Evolutionary conservation across 805 yeast genomes (phyloP).

Genomic region (Metschnikowia santaceciliae): DNA sequence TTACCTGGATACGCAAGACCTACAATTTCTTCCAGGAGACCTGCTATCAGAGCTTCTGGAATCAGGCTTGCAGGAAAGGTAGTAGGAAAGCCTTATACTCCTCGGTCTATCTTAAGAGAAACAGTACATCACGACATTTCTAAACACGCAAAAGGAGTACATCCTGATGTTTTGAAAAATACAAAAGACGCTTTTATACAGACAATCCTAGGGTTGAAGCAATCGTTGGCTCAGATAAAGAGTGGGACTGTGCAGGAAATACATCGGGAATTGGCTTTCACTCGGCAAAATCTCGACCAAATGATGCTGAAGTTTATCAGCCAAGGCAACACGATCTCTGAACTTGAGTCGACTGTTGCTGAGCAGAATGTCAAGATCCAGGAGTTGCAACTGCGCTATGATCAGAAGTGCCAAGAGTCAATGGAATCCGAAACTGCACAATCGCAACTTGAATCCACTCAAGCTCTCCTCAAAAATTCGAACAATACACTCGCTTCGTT

Average conservation of each 20-base stretch:
- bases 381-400: constrained; percentile 1
- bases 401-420: background rate
- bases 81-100: background rate
- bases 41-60: background rate
- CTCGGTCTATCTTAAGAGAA: background rate
- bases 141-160: background rate
- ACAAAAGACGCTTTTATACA: background rate
- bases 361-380: background rate
- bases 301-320: constrained; percentile 1
- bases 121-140: too few relatives aligned
- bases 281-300: background rate
- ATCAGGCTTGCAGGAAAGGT: background rate
- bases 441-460: background rate
- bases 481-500: background rate
- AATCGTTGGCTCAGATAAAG: background rate
- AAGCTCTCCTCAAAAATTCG: background rate
- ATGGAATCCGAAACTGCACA: background rate
- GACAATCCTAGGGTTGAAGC: background rate
- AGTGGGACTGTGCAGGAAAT: background rate
- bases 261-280: background rate
- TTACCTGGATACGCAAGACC: constrained; percentile 33
- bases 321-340: constrained; percentile 1
- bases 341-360: constrained; percentile 1
- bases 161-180: background rate
- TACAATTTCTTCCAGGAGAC: constrained; percentile 24